Evolutionary conservation across 2,329 filamentous ascomycete species (phyloP), one percentile per base, ranked within the genome.

Genomic region (Botryosphaeria dothidea): DNA sequence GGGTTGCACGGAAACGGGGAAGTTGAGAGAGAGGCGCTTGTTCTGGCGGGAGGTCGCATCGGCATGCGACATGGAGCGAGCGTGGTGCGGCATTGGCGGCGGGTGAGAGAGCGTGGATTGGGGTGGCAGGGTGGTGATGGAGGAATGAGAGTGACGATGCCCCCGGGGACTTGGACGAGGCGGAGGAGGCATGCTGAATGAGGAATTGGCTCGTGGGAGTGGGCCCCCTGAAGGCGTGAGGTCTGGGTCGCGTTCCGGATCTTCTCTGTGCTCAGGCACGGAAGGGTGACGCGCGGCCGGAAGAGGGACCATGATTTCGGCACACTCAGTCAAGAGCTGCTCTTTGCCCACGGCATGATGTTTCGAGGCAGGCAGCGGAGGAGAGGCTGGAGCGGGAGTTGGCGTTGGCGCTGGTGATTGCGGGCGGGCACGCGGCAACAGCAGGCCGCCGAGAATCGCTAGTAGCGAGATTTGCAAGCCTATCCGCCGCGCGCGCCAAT

Each of bases 1-100:
- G 51, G 62, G 49, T 34, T 54, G 49, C 48, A 54, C 34, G 67
- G 81, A 80, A 51, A 84, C 79, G 31, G 82, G 82, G 66, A 84
- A 82, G 46, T 80, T 81, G 60, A 83, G 71, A 21, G 81, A 83
- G 65, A 83, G 75, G 64, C 82, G 80, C 66, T 83, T 83, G 69
- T 72, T 71, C 65, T 77, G 73, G 52, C 71, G 66, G 4, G 73
- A 67, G 64, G 73, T 68, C 46, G 74, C 66, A 70, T 77, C 75
- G 65, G 73, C 69, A 64, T 74, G 72, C 60, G 75, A 75, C 69
- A 71, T 70, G 29, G 73, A 72, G 67, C 70, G 71, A 57, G 75
- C 75, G 66, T 75, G 76, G 27, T 34, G 43, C 67, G 68, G 67
- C 45, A 54, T 66, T 46, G 67, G 65, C 27, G 67, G 66, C 34